These are phyloP conservation scores for Aureobasidium sp. DNA, from an alignment of 2,329 filamentous ascomycete species.

Conservation along the genomic window DNA sequence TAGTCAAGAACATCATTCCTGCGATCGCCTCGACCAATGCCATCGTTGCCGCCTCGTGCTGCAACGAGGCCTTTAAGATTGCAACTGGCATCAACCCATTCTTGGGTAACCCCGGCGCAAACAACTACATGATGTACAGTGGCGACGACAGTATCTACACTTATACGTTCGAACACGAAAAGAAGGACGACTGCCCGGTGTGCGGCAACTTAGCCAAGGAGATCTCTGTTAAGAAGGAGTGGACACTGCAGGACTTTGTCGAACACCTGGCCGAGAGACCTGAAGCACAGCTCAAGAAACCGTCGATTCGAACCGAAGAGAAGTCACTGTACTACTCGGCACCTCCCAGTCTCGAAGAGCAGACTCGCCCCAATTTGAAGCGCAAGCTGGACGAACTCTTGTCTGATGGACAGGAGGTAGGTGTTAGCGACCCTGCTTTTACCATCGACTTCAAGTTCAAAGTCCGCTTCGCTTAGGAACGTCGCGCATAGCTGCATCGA, in stretches of 20 bases:
- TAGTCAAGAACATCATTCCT: constrained; percentile 98
- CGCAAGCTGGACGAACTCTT: constrained; percentile 74
- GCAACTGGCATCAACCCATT: constrained; percentile 74
- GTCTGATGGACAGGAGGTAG: constrained; percentile 75
- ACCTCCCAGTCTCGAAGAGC: constrained; percentile 72
- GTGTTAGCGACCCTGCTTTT: constrained; percentile 88
- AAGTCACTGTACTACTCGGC: constrained; percentile 88
- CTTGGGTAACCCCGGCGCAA: constrained; percentile 64
- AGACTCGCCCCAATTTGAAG: constrained; percentile 73
- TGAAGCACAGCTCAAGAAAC: constrained; percentile 89
- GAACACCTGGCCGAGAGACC: constrained; percentile 76
- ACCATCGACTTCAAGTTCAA: constrained; percentile 62
- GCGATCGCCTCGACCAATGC: constrained; percentile 97
- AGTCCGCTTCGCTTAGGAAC: constrained; percentile 38
- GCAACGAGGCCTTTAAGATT: constrained; percentile 95
- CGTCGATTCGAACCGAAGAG: constrained; percentile 70
- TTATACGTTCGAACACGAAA: constrained; percentile 91
- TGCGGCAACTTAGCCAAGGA: constrained; percentile 78
- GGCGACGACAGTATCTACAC: constrained; percentile 95
- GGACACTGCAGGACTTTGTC: constrained; percentile 75
- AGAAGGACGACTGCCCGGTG: constrained; percentile 90
- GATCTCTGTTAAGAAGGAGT: constrained; percentile 61
- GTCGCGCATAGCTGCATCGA: background rate
- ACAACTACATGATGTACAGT: constrained; percentile 98
- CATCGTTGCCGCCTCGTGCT: constrained; percentile 90